These are phyloP conservation scores for Calocera viscosa DNA, from an alignment of 768 basidiomycete species.

Conservation along the genomic window DNA sequence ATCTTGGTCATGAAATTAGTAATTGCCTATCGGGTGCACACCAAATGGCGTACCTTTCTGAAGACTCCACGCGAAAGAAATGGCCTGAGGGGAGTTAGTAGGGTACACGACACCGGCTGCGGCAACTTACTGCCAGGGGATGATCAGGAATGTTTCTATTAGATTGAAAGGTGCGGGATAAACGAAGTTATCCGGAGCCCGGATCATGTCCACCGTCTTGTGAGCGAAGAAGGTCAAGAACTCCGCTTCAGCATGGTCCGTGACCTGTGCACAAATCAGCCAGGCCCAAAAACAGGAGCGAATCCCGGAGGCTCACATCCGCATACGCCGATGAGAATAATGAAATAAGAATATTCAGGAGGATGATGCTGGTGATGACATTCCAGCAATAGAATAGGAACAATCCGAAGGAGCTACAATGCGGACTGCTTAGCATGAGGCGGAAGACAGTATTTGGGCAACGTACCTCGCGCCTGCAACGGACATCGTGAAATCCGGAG, in stretches of 20 bases:
- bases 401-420: slow-evolving; percentile 35
- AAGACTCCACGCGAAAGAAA: slow-evolving; percentile 43
- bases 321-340: slow-evolving; percentile 86
- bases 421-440: not conserved
- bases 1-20: slow-evolving; percentile 33
- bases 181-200: slow-evolving; percentile 57
- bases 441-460: slow-evolving; percentile 30
- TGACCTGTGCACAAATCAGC: slow-evolving; percentile 39
- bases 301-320: slow-evolving; percentile 42
- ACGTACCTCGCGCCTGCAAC: slow-evolving; percentile 37
- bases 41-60: slow-evolving; percentile 36
- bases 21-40: not conserved
- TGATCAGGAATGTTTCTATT: slow-evolving; percentile 64
- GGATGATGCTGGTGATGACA: slow-evolving; percentile 64
- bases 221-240: slow-evolving; percentile 82
- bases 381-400: slow-evolving; percentile 78
- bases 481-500: slow-evolving; percentile 50
- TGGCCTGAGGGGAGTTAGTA: slow-evolving; percentile 31
- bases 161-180: slow-evolving; percentile 92
- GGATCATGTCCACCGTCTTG: slow-evolving; percentile 72
- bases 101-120: not conserved
- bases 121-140: slow-evolving; percentile 66
- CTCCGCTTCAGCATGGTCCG: slow-evolving; percentile 77
- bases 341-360: slow-evolving; percentile 91
- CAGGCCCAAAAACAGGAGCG: not conserved